Evolutionary conservation across 768 basidiomycete genomes (phyloP), one percentile per base, ranked within the genome.

Genomic region (Termitomyces titanicus): DNA sequence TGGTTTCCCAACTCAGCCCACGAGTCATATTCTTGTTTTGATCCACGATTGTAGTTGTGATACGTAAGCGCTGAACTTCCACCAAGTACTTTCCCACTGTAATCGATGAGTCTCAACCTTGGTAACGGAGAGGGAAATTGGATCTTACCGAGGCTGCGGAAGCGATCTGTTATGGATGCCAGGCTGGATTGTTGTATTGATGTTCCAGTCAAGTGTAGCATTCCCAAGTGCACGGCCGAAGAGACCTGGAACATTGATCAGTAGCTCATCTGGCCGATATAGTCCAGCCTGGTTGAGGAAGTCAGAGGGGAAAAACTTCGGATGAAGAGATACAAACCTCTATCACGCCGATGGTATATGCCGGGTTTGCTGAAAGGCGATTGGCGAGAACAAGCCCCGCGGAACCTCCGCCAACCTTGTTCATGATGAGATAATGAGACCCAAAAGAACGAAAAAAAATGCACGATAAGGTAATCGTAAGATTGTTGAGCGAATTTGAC

Each of bases 301-400:
- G 29, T n/a, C 29, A 20, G 34, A 38, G 11, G 20, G n/a, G 15
- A 13, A 11, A 31, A 17, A 25, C 3, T 34, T 45, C 11, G 2
- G 29, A n/a, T n/a, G 29, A 31, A 12, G 9, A 20, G 17, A n/a
- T 37, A 39, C 43, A 13, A 33, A 56, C 55, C 51, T 70, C 69
- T 13, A 70, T 56, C 18, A 70, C 67, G 20, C 66, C 63, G 22
- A 70, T 61, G n/a, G 49, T 62, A 46, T 65, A 45, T 5, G 53
- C 47, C 9, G 67, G 63, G 46, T 68, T 56, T 47, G 67, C 66
- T 8, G 63, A 58, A 7, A 70, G 58, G 7, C 69, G 69, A 39
- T 54, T 51, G 17, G 64, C 65, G 29, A 64, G 48, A 11, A 60
- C 60, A 24, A 66, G 54, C 20, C 64, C 65, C 31, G 64, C 58